Conservation (phyloP, 768 basidiomycete genomes). For the Gelatoporia subvermispora region DNA sequence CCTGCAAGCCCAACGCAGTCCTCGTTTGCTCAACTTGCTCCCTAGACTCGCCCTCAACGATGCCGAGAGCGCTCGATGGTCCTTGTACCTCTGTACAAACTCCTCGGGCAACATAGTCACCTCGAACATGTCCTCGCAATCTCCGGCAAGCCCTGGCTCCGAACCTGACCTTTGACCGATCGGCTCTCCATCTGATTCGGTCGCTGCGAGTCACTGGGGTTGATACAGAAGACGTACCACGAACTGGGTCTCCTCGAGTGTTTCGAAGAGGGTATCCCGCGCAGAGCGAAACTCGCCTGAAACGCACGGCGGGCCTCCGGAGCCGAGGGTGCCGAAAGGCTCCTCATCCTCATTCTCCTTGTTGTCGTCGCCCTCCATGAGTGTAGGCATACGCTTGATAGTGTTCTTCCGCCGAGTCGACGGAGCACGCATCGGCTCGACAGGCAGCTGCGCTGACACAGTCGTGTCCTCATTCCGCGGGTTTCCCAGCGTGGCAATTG, state of each 20-base stretch:
- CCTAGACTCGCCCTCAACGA: slow-evolving; percentile 54
- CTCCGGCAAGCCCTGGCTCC: slow-evolving; percentile 74
- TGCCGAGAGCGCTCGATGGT: slow-evolving; percentile 53
- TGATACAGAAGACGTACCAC: slow-evolving; percentile 91
- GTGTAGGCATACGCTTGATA: slow-evolving; percentile 54
- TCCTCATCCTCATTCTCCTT: slow-evolving; percentile 49
- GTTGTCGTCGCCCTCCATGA: slow-evolving; percentile 37
- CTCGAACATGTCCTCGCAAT: slow-evolving; percentile 72
- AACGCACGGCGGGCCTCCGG: slow-evolving; percentile 56
- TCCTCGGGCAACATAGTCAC: slow-evolving; percentile 83
- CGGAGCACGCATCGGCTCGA: slow-evolving; percentile 92
- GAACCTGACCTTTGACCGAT: slow-evolving; percentile 87
- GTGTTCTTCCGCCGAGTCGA: slow-evolving; percentile 82
- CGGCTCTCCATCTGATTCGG: slow-evolving; percentile 93
- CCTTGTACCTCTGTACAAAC: slow-evolving; percentile 78
- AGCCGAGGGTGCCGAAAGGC: slow-evolving; percentile 24
- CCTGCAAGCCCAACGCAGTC: slow-evolving; percentile 51
- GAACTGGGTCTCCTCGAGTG: slow-evolving; percentile 83
- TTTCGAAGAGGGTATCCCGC: slow-evolving; percentile 80
- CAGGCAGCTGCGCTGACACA: slow-evolving; percentile 87
- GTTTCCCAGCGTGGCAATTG: slow-evolving; percentile 89
- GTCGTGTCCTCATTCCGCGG: slow-evolving; percentile 93
- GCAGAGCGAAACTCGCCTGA: slow-evolving; percentile 86
- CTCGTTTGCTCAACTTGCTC: slow-evolving; percentile 59
- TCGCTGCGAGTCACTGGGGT: slow-evolving; percentile 92